Evolutionary conservation across 768 basidiomycete genomes (phyloP).

Genomic region (Termitomyces heimii): DNA sequence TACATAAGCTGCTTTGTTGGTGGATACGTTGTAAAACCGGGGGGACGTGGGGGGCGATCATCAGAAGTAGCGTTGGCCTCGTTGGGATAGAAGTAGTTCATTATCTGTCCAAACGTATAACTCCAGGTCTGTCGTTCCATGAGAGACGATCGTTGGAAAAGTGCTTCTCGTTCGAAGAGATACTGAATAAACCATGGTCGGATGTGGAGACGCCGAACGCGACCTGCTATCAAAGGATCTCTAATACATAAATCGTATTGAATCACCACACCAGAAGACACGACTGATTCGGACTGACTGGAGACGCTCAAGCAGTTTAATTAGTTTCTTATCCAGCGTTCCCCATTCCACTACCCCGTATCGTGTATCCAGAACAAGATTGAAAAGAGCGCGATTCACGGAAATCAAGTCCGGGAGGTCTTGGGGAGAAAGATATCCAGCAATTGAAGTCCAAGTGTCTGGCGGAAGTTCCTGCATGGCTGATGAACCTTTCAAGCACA

Average conservation of each 20-base stretch:
- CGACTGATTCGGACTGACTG: conserved; percentile 18
- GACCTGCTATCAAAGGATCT: conserved; percentile 23
- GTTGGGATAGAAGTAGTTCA: not conserved
- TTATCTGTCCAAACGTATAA: not conserved
- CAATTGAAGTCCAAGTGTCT: conserved; percentile 28
- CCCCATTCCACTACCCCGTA: conserved; percentile 28
- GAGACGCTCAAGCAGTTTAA: conserved; percentile 20
- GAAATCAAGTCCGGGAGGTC: conserved; percentile 17
- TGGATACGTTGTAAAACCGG: conserved; percentile 1
- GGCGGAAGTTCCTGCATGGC: conserved; percentile 19
- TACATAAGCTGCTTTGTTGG: conserved; percentile 19
- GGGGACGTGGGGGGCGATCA: not conserved
- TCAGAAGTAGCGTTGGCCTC: not conserved
- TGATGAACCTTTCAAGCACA: not conserved
- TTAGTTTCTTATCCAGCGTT: conserved; percentile 21
- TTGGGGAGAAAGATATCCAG: conserved; percentile 12
- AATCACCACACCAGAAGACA: not conserved
- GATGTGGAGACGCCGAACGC: conserved; percentile 28
- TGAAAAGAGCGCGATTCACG: conserved; percentile 27
- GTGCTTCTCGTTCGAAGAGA: conserved; percentile 19
- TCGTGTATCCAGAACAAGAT: conserved; percentile 21
- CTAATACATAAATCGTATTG: conserved; percentile 10
- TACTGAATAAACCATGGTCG: conserved; percentile 36
- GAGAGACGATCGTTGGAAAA: not conserved
- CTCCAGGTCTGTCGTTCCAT: not conserved